phyloP scores from a whole-genome alignment of 2,329 filamentous ascomycete species.

The Scedosporium minutisporum region DNA sequence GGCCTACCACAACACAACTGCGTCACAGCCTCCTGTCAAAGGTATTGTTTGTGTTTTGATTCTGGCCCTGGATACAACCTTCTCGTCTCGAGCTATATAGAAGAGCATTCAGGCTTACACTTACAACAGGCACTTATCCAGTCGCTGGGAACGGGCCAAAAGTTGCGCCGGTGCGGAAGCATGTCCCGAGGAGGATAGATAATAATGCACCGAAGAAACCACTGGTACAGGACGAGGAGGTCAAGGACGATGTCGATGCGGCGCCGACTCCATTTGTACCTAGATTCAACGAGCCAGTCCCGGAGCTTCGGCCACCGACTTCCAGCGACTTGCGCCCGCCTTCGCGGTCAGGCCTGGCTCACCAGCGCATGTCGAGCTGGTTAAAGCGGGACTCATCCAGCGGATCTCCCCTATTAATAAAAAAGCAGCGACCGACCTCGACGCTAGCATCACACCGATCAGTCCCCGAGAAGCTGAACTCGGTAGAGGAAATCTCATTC shows the following conservation, averaged over 20 bases:
- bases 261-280: not conserved
- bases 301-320: not conserved
- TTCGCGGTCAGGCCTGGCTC: not conserved
- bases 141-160: not conserved
- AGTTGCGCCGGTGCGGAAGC: not conserved
- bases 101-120: not conserved
- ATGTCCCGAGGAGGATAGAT: slow-evolving; percentile 3
- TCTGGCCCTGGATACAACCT: too few relatives aligned
- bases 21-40: slow-evolving; percentile 3
- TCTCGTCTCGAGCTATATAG: not conserved
- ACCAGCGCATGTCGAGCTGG: not conserved
- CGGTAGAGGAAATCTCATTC: slow-evolving; percentile 3
- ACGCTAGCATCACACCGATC: not conserved
- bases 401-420: not conserved
- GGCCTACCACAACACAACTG: slow-evolving; percentile 2
- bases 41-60: not conserved
- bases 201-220: not conserved
- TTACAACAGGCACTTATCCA: not conserved
- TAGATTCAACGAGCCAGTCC: not conserved
- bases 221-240: not conserved
- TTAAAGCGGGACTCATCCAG: not conserved
- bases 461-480: not conserved
- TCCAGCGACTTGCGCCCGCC: not conserved
- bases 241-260: not conserved
- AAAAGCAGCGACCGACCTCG: not conserved